Conservation (phyloP, 225 moss, liverwort and hornwort species). For the Bryoerythrophyllum caledonicum region DNA sequence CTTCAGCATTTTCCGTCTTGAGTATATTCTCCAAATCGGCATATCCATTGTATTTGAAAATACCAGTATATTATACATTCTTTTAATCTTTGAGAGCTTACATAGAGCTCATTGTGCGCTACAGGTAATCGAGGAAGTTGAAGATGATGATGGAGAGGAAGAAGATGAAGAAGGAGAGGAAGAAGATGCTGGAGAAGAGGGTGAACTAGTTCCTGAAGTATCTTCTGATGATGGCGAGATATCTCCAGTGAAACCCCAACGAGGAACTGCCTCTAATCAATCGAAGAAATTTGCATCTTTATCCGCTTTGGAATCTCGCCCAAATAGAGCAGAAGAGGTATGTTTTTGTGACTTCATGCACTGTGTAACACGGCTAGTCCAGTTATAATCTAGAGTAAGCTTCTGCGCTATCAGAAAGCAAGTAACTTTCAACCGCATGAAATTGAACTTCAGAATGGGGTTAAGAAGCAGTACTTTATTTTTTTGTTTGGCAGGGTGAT, state of each 20-base stretch:
- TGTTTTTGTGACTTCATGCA: background rate
- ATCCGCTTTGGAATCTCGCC: constrained; percentile 84
- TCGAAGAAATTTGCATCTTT: constrained; percentile 88
- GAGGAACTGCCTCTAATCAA: constrained; percentile 55
- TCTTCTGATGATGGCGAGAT: constrained; percentile 77
- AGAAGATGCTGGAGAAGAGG: constrained; percentile 62
- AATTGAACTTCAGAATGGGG: background rate
- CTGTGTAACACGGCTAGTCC: background rate
- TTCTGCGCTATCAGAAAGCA: background rate
- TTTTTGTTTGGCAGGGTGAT: constrained; percentile 56
- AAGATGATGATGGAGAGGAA: constrained; percentile 55
- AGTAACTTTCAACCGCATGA: background rate
- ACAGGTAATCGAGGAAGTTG: constrained; percentile 65
- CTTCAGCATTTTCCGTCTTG: background rate
- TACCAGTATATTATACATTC: background rate
- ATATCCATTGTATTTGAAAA: background rate
- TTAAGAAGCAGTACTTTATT: constrained; percentile 5
- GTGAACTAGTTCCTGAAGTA: constrained; percentile 44
- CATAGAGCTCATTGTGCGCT: background rate
- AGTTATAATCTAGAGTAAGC: background rate
- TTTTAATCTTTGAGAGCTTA: constrained; percentile 15
- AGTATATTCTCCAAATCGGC: background rate
- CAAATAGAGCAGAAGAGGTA: constrained; percentile 74
- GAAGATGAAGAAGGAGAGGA: constrained; percentile 51
- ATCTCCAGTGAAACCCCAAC: constrained; percentile 41